Base-by-base conservation (phyloP, 176 grass and related monocot genomes). In the Panicum miliaceum region DNA sequence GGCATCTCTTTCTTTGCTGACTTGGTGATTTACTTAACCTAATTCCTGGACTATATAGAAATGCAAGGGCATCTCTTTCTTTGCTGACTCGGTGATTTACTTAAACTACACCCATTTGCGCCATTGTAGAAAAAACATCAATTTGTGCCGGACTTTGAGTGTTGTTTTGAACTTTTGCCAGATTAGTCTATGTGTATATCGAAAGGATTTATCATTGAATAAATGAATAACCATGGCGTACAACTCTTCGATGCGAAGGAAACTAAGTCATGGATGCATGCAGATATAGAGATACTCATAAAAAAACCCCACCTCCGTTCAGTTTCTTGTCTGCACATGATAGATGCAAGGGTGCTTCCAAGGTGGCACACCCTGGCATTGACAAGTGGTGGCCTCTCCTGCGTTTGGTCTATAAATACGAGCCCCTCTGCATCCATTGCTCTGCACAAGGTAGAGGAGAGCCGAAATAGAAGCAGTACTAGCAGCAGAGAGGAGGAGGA, bases 161-260 rank as follows among this genome's bases (percentile, higher is more conserved):
- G 51, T 52, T 87, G 41, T 51, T 79, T 27, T 34, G 32, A 29
- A 53, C 42, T 27, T 51, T 53, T 12, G 66, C 68, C 36, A 7
- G 8, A 35, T n/a, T 74, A 54, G 18, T 42, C 46, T 12, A 41
- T 4, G 0, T 23, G 7, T 14, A 34, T 54, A 37, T 46, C 23
- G 57, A 15, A 66, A n/a, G 38, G 7, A 7, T 58, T 58, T 10
- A 20, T 58, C 54, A 47, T 47, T 8, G 0, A 42, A 32, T 38
- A 13, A 68, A 32, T 53, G 41, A 35, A 2, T 10, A 27, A 15
- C 9, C 38, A 48, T 9, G 3, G 3, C 43, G 0, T 35, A n/a
- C 38, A 75, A 69, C 76, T 6, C 82, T 89, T 89, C 3, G 51
- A 54, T 35, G 68, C 70, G 34, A 85, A 89, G 77, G 41, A 89